Conservation (phyloP, 176 grass and related monocot species). For the Coix lacrymajobi region DNA sequence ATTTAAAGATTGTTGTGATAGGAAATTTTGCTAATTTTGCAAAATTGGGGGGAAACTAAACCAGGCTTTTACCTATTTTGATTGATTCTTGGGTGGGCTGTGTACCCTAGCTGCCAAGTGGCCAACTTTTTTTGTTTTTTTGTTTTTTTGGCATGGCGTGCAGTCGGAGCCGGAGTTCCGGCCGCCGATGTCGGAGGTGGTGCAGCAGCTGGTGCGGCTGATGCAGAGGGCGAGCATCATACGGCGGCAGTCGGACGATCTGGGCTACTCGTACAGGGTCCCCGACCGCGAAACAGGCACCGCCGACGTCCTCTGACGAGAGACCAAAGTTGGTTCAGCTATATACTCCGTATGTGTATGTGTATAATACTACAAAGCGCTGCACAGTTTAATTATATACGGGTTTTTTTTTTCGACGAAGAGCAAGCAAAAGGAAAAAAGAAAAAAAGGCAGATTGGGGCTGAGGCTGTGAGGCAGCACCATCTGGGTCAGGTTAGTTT, state of each 20-base stretch:
- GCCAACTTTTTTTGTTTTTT: conserved; percentile 15
- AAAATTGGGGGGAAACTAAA: too few relatives aligned
- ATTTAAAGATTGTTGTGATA: too few relatives aligned
- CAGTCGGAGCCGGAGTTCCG: conserved; percentile 96
- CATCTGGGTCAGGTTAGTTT: not conserved
- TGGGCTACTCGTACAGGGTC: conserved; percentile 62
- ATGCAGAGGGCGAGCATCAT: conserved; percentile 73
- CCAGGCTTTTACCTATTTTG: too few relatives aligned
- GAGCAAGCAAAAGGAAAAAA: not conserved
- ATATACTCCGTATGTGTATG: too few relatives aligned
- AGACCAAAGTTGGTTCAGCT: not conserved
- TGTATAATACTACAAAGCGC: not conserved
- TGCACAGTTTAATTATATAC: not conserved
- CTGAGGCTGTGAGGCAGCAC: too few relatives aligned
- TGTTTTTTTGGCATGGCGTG: too few relatives aligned
- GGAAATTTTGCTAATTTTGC: too few relatives aligned
- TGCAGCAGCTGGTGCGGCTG: conserved; percentile 85
- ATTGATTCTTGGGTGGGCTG: too few relatives aligned
- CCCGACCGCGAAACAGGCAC: conserved; percentile 63
- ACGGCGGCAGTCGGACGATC: conserved; percentile 59
- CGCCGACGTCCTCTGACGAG: not conserved
- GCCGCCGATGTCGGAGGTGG: conserved; percentile 91
- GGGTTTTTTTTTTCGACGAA: not conserved
- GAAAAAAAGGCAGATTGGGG: too few relatives aligned
- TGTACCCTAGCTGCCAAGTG: too few relatives aligned